A percentile compares a stretch with the other conserved stretches of the same genome.
These are phyloP conservation scores for Colletotrichum caudatum DNA, from an alignment of 2,329 filamentous ascomycete genomes.

Conservation along the genomic window DNA sequence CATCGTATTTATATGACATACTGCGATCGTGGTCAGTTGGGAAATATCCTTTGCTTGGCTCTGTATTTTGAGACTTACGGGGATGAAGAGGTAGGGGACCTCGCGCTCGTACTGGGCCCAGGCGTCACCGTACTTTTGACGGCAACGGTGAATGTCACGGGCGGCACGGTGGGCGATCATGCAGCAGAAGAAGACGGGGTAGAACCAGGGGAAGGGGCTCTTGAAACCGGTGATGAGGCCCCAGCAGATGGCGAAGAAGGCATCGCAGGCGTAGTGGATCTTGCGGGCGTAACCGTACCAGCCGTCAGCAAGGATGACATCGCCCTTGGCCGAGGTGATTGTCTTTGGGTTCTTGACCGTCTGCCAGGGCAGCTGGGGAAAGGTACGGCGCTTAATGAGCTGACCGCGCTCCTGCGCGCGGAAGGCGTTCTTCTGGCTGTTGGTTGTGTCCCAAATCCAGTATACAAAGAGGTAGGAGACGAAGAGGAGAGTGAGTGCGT, in stretches of 20 bases:
- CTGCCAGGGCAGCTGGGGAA: constrained; percentile 93
- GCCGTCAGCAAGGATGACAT: constrained; percentile 84
- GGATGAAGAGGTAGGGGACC: constrained; percentile 85
- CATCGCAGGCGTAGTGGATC: constrained; percentile 80
- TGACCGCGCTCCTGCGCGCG: constrained; percentile 82
- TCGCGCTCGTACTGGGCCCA: constrained; percentile 84
- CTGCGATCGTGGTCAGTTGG: constrained; percentile 44
- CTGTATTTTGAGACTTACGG: constrained; percentile 47
- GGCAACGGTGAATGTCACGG: constrained; percentile 81
- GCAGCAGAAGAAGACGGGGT: constrained; percentile 80
- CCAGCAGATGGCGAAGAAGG: constrained; percentile 83
- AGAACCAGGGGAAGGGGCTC: constrained; percentile 91
- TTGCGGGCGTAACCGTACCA: constrained; percentile 71
- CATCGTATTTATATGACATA: constrained; percentile 55
- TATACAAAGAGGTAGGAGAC: constrained; percentile 84
- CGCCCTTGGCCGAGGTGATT: constrained; percentile 79
- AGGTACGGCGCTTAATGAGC: constrained; percentile 77
- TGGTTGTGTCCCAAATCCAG: constrained; percentile 92
- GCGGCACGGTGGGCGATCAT: constrained; percentile 86
- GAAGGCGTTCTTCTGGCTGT: constrained; percentile 95
- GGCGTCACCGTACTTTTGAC: constrained; percentile 82
- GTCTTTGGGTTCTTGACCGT: constrained; percentile 83
- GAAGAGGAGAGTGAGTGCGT: constrained; percentile 74
- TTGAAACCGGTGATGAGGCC: constrained; percentile 84
- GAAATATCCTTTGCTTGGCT: neutral